Percentiles rank a stretch among this genome's conserved stretches.
Conservation (phyloP, 2,329 filamentous ascomycete genomes). For the Cladophialophora immunda region DNA sequence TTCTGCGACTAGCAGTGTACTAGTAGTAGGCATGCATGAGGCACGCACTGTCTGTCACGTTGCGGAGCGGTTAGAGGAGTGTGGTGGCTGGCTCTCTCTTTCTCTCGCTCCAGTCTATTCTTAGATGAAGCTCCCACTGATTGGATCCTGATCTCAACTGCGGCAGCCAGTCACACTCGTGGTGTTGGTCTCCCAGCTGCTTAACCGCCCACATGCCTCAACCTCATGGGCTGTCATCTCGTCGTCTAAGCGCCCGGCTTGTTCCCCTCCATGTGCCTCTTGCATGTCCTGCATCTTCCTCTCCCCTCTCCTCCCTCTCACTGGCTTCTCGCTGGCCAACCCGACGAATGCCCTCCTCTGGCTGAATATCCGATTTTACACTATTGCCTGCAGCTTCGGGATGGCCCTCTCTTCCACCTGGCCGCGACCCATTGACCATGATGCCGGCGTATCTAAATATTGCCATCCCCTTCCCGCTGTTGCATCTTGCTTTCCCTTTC, state of each 20-base stretch:
- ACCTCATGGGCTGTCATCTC: neutral
- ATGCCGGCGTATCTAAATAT: constrained; percentile 40
- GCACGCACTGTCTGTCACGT: too few species aligned
- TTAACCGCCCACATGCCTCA: constrained; percentile 14
- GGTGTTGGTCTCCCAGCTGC: constrained; percentile 7
- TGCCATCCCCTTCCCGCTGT: constrained; percentile 35
- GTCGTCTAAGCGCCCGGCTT: constrained; percentile 33
- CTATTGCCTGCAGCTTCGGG: constrained; percentile 21
- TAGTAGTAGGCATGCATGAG: too few species aligned
- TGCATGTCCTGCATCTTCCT: neutral
- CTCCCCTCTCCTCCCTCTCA: constrained; percentile 10
- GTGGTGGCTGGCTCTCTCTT: neutral
- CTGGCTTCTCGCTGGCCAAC: constrained; percentile 33
- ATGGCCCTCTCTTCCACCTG: neutral
- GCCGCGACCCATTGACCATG: constrained; percentile 16
- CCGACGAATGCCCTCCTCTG: constrained; percentile 15
- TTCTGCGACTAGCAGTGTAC: too few species aligned
- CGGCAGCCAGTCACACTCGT: constrained; percentile 2
- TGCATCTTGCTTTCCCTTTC: constrained; percentile 29
- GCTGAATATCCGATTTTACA: neutral
- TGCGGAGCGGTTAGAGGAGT: too few species aligned
- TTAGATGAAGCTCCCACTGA: constrained; percentile 3
- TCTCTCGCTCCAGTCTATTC: constrained; percentile 9
- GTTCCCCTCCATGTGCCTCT: constrained; percentile 1
- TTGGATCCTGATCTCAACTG: neutral